Conservation (phyloP, 75 land plant genomes). For the Selaginella moellendorffii region DNA sequence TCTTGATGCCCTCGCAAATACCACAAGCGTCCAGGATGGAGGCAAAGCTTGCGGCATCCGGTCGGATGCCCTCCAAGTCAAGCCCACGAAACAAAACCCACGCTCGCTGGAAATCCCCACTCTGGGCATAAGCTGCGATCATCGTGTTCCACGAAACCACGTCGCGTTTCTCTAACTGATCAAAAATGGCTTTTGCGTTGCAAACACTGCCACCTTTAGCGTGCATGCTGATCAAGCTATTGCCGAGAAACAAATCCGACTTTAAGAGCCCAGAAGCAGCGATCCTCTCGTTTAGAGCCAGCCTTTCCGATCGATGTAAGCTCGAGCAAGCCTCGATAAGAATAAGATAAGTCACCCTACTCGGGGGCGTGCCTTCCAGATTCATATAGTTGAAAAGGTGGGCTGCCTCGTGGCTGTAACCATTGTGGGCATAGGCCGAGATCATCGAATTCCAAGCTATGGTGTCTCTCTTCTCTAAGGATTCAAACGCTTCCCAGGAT, state of each 20-base stretch:
- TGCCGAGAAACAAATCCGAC: background rate
- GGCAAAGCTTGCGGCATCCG: background rate
- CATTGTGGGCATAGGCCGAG: background rate
- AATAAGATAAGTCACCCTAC: background rate
- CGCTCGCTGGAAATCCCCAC: background rate
- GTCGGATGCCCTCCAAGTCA: background rate
- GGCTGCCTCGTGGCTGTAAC: background rate
- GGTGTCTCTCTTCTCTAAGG: background rate
- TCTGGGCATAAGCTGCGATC: conserved; percentile 11
- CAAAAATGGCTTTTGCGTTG: background rate
- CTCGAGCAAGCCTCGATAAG: background rate
- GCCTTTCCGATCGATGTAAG: background rate
- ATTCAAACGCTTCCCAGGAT: background rate
- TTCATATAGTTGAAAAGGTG: background rate
- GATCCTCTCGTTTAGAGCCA: background rate
- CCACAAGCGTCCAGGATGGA: background rate
- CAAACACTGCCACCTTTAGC: background rate
- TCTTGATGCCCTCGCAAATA: background rate
- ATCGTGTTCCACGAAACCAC: conserved; percentile 8
- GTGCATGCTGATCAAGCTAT: background rate
- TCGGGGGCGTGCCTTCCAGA: background rate
- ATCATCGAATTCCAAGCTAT: background rate
- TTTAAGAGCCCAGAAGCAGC: background rate
- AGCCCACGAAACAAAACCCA: background rate
- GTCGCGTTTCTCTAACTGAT: background rate